Base-by-base conservation (phyloP, 192 early-diverging fungal genomes). In the Podila epigama region DNA sequence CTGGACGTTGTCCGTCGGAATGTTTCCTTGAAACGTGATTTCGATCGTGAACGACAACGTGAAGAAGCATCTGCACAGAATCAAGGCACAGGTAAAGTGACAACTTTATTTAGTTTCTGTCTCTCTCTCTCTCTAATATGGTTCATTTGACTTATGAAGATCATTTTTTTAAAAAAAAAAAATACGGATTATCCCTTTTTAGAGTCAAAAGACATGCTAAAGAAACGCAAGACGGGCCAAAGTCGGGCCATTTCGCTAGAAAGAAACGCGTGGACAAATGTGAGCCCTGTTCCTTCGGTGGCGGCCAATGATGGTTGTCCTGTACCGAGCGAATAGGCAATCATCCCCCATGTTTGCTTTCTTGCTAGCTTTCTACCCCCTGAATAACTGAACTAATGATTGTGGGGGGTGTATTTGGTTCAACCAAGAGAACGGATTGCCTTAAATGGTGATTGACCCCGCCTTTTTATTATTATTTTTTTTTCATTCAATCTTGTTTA, bases 401-500 rank as follows among this genome's bases (percentile, higher is more conserved):
- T n/a, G n/a, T n/a, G n/a, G n/a, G n/a, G n/a, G n/a, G n/a, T n/a
- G n/a, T n/a, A n/a, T 1, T 48, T 42, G 41, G 3, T n/a, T 18
- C 20, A 16, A 15, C 5, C n/a, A 48, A 48, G 25, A 18, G 25
- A 48, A 51, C 51, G 48, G 63, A 36, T 55, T 65, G 36, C 63
- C 63, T 55, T 41, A 65, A 42, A 41, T 55, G 51, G 63, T 27
- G 5, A 10, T 55, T 62, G 60, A 64, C 63, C 63, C 51, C 63
- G 51, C 63, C 42, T 62, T 62, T 62, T 62, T 33, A 32, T 48
- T 52, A 16, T 53, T 22, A 29, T 53, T 6, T 53, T 27, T 15
- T 13, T 25, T 37, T 9, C 11, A 10, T 15, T 59, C 27, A 15
- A 37, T 58, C 16, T n/a, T 44, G 41, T 6, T n/a, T n/a, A n/a